phyloP scores from a whole-genome alignment of 805 yeast species.

The Candida tallmaniae region DNA sequence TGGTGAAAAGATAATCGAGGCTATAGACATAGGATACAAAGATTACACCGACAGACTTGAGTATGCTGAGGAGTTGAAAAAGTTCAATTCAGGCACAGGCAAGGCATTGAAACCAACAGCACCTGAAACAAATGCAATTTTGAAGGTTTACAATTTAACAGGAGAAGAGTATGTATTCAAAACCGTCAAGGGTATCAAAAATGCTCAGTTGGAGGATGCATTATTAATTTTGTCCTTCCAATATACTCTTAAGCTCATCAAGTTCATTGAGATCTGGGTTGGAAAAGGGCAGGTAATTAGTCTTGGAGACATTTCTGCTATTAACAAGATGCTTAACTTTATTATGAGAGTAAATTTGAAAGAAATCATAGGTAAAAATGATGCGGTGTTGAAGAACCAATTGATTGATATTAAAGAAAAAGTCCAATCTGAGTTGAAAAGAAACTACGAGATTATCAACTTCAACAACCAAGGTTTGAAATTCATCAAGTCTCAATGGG shows the following conservation, averaged over 20 bases:
- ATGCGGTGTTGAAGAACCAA: constrained; percentile 58
- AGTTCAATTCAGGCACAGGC: constrained; percentile 30
- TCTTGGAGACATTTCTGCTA: constrained; percentile 52
- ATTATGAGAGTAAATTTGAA: constrained; percentile 67
- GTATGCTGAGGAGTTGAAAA: constrained; percentile 40
- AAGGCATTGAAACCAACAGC: constrained; percentile 47
- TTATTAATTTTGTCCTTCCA: constrained; percentile 87
- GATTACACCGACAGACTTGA: constrained; percentile 58
- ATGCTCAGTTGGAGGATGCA: constrained; percentile 91
- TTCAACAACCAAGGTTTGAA: constrained; percentile 80
- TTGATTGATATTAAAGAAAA: constrained; percentile 58
- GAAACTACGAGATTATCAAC: constrained; percentile 61
- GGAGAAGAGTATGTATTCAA: constrained; percentile 81
- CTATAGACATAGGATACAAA: constrained; percentile 73
- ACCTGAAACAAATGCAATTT: constrained; percentile 68
- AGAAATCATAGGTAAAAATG: constrained; percentile 71
- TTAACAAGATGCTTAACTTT: constrained; percentile 75
- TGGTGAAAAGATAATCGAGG: constrained; percentile 90
- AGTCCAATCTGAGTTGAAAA: constrained; percentile 52
- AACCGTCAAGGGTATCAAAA: constrained; percentile 62
- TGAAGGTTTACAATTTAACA: constrained; percentile 62
- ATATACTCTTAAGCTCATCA: constrained; percentile 64
- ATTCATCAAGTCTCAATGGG: constrained; percentile 75
- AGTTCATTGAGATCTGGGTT: constrained; percentile 75
- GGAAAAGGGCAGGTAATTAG: constrained; percentile 35